Conservation (phyloP, 176 grass and related monocot species). For the Oropetium thomaeum region DNA sequence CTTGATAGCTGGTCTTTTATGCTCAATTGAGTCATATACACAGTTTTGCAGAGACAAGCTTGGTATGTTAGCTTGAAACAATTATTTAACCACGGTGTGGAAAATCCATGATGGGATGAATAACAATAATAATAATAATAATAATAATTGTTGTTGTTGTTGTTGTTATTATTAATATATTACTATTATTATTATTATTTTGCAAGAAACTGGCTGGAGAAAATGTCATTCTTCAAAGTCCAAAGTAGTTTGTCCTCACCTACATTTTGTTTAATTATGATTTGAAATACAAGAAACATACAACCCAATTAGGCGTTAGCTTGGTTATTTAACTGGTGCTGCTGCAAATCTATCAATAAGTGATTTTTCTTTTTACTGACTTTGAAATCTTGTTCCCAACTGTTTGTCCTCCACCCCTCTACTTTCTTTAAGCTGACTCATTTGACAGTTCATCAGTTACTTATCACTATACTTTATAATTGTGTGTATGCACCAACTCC, state of each 20-base stretch:
- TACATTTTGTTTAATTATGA: conserved; percentile 1
- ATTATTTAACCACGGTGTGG: neutral
- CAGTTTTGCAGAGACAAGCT: neutral
- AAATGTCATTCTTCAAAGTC: neutral
- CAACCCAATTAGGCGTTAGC: neutral
- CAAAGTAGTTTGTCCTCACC: neutral
- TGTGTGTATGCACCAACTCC: neutral
- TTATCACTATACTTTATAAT: neutral
- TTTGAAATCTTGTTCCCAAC: neutral
- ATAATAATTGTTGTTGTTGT: no score
- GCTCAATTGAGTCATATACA: neutral
- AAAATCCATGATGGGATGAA: conserved; percentile 6
- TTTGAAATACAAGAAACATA: neutral
- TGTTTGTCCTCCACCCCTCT: neutral
- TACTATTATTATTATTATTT: no score
- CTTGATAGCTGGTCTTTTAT: neutral
- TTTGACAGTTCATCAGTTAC: conserved; percentile 5
- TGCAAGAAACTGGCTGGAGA: neutral
- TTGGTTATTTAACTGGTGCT: neutral
- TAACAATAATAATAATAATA: no score
- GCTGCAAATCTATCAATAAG: conserved; percentile 11
- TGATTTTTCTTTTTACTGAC: neutral
- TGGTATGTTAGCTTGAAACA: neutral
- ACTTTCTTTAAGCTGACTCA: conserved; percentile 12
- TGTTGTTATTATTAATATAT: no score